phyloP scores from a whole-genome alignment of 805 yeast genomes.

The Torulaspora maleeae region DNA sequence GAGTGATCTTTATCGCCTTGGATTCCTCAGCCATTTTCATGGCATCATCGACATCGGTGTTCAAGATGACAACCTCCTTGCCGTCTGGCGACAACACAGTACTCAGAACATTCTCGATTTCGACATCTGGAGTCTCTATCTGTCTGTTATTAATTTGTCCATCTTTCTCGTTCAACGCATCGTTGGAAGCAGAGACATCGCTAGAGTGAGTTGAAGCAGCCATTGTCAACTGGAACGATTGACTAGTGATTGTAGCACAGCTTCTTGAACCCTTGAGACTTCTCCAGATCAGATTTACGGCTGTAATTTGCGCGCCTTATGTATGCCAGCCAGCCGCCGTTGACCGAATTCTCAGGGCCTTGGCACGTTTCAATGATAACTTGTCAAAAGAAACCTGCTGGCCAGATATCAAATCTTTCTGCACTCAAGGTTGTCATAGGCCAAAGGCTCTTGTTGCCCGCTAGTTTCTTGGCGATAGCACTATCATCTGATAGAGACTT shows the following conservation, averaged over 20 bases:
- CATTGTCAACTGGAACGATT: neutral
- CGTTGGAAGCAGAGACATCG: constrained; percentile 1
- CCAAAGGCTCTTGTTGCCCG: neutral
- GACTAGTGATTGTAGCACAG: too few relatives aligned
- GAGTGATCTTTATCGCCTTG: constrained; percentile 30
- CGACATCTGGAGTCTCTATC: neutral
- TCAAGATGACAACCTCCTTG: constrained; percentile 15
- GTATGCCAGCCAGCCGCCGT: too few relatives aligned
- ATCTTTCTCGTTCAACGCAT: constrained; percentile 4
- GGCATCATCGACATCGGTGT: constrained; percentile 44
- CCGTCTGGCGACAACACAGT: constrained; percentile 4
- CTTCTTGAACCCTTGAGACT: too few relatives aligned
- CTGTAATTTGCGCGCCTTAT: too few relatives aligned
- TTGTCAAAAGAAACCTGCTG: too few relatives aligned
- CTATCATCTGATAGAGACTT: neutral
- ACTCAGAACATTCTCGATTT: constrained; percentile 3
- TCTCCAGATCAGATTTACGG: too few relatives aligned
- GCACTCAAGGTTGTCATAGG: too few relatives aligned
- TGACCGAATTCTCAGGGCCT: too few relatives aligned
- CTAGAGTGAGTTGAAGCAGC: constrained; percentile 4
- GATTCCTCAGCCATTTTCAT: constrained; percentile 40
- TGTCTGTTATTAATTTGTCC: neutral
- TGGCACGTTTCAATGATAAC: too few relatives aligned
- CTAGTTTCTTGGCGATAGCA: neutral
- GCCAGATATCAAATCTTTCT: too few relatives aligned